phyloP scores from a whole-genome alignment of 73 alveolate genomes.

The Tetrahymena elliotti region DNA sequence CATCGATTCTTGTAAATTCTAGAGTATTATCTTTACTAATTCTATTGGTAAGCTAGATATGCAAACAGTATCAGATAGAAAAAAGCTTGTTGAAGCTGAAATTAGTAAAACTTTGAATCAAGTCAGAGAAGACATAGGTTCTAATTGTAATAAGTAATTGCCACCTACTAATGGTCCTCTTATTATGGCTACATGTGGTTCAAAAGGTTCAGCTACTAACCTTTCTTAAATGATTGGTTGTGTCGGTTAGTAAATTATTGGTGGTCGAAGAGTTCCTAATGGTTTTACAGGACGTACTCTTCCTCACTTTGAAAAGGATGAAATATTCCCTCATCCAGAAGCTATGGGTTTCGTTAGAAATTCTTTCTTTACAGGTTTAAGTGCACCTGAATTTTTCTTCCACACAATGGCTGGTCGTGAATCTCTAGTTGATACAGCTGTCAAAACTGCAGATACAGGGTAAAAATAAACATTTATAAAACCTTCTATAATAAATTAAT shows the following conservation, averaged over 20 bases:
- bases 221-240: slow-evolving; percentile 98
- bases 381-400: slow-evolving; percentile 86
- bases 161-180: slow-evolving; percentile 79
- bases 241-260: slow-evolving; percentile 93
- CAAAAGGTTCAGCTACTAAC: slow-evolving; percentile 94
- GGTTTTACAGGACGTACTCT: slow-evolving; percentile 94
- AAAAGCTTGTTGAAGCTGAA: neutral
- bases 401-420: slow-evolving; percentile 99
- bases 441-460: slow-evolving; percentile 99
- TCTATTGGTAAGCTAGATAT: neutral
- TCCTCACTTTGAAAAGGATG: slow-evolving; percentile 94
- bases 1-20: slow-evolving; percentile 65
- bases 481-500: neutral
- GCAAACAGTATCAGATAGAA: neutral
- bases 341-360: slow-evolving; percentile 97
- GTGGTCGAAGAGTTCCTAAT: slow-evolving; percentile 89
- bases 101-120: slow-evolving; percentile 38
- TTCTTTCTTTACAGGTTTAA: slow-evolving; percentile 89
- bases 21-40: slow-evolving; percentile 32
- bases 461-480: neutral
- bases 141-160: slow-evolving; percentile 39
- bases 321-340: slow-evolving; percentile 65
- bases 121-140: slow-evolving; percentile 56
- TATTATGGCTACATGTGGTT: slow-evolving; percentile 96
- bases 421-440: slow-evolving; percentile 99